A percentile compares a stretch with the other conserved stretches of the same genome.
Evolutionary conservation across 2,329 filamentous ascomycete genomes (phyloP).

Genomic region (Colletotrichum incanum): DNA sequence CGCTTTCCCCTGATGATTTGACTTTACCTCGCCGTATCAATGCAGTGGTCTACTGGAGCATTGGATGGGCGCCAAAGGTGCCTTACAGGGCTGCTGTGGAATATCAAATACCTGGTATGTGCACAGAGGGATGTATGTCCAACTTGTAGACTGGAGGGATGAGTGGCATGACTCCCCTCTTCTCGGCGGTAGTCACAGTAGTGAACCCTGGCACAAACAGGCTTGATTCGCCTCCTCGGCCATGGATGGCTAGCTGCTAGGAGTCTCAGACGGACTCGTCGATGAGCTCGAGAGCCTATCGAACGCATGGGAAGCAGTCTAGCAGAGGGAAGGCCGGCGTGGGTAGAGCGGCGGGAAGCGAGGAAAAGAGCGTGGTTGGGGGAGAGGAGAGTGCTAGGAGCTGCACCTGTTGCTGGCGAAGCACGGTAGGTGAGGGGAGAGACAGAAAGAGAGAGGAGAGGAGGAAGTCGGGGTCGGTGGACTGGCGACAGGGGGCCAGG

Average conservation of each 20-base stretch:
- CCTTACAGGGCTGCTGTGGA: constrained; percentile 39
- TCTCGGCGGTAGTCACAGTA: constrained; percentile 28
- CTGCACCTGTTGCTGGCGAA: constrained; percentile 6
- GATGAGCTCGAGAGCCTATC: constrained; percentile 33
- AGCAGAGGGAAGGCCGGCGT: constrained; percentile 9
- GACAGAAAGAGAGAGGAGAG: constrained; percentile 9
- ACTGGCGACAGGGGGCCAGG: constrained; percentile 34
- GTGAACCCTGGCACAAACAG: constrained; percentile 37
- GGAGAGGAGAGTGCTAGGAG: constrained; percentile 13
- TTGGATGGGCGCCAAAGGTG: constrained; percentile 34
- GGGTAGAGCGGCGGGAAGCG: constrained; percentile 32
- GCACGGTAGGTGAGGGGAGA: constrained; percentile 3
- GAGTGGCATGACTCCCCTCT: constrained; percentile 37
- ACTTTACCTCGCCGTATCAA: constrained; percentile 1
- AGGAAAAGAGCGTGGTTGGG: constrained; percentile 37
- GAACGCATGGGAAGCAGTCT: constrained; percentile 18
- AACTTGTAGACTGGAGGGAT: constrained; percentile 7
- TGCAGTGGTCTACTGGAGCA: not conserved
- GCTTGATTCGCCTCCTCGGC: constrained; percentile 36
- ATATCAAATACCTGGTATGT: constrained; percentile 32
- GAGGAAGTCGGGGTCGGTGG: constrained; percentile 12
- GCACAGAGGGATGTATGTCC: constrained; percentile 19
- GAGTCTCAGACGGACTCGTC: constrained; percentile 19
- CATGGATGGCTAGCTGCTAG: constrained; percentile 23
- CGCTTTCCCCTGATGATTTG: constrained; percentile 19